A percentile compares a stretch with the other conserved stretches of the same genome.
Evolutionary conservation across 1,284 basidiomycete genomes (phyloP).

Genomic region (Ganoderma lingzhi): DNA sequence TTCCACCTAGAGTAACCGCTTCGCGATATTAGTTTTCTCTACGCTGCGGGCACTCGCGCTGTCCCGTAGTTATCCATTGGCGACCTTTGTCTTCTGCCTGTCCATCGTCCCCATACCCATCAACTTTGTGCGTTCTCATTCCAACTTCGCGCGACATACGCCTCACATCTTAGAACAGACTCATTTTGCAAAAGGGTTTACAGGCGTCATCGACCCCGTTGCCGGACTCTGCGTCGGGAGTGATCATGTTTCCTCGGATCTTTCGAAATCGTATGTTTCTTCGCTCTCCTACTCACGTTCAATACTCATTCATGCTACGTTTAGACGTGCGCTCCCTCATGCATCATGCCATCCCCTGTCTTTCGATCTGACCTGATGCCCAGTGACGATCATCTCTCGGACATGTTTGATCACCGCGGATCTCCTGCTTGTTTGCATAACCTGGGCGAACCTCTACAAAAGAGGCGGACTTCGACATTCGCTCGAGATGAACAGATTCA

Average conservation of each 20-base stretch:
- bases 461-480: conserved; percentile 4
- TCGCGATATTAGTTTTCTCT: not conserved
- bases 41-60: not conserved
- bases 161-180: not conserved
- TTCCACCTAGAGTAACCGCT: not conserved
- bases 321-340: not conserved
- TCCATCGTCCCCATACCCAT: not conserved
- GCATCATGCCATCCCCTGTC: not conserved
- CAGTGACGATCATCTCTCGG: conserved; percentile 17
- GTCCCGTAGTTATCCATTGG: not conserved
- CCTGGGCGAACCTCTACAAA: conserved; percentile 17
- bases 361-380: conserved; percentile 3
- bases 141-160: not conserved
- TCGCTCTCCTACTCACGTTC: not conserved
- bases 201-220: not conserved
- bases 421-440: conserved; percentile 13
- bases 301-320: not conserved
- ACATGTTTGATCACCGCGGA: conserved; percentile 17
- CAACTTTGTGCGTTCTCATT: not conserved
- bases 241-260: not conserved
- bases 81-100: not conserved
- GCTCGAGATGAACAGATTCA: conserved; percentile 13
- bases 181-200: not conserved
- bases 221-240: not conserved
- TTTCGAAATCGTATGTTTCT: not conserved